These are phyloP conservation scores for Candida hispaniensis DNA, from an alignment of 805 yeast genomes.

Conservation along the genomic window DNA sequence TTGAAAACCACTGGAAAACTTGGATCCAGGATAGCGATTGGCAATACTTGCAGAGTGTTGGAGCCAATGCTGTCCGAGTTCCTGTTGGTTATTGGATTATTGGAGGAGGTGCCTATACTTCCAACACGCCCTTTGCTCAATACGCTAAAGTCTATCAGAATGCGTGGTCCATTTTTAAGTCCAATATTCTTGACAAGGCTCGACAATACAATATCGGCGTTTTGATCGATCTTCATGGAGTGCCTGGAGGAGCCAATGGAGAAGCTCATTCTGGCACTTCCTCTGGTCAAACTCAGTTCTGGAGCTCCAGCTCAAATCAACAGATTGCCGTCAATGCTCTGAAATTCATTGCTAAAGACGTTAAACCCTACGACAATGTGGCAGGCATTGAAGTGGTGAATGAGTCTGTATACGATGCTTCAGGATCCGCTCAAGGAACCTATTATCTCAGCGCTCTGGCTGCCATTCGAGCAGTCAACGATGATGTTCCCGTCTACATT, in stretches of 20 bases:
- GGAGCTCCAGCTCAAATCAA: constrained; percentile 35
- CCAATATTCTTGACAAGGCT: constrained; percentile 48
- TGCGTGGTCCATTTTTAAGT: constrained; percentile 50
- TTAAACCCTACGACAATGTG: constrained; percentile 51
- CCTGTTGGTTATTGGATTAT: constrained; percentile 92
- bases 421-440: constrained; percentile 23
- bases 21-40: constrained; percentile 66
- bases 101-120: constrained; percentile 47
- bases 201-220: constrained; percentile 53
- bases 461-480: constrained; percentile 46
- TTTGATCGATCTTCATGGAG: constrained; percentile 73
- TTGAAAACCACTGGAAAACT: constrained; percentile 53
- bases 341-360: constrained; percentile 51
- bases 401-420: constrained; percentile 58
- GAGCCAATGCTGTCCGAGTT: constrained; percentile 71
- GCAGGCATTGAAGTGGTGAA: constrained; percentile 79
- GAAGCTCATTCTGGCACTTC: constrained; percentile 74
- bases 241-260: constrained; percentile 88
- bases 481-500: constrained; percentile 56
- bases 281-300: constrained; percentile 51
- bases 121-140: constrained; percentile 52
- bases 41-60: constrained; percentile 55
- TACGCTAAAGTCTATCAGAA: constrained; percentile 48
- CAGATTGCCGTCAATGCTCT: constrained; percentile 41
- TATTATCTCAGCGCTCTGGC: constrained; percentile 59